A percentile compares a stretch with the other conserved stretches of the same genome.
Conservation (phyloP, 306 rosid species). For the Gastrolobium villosum region DNA sequence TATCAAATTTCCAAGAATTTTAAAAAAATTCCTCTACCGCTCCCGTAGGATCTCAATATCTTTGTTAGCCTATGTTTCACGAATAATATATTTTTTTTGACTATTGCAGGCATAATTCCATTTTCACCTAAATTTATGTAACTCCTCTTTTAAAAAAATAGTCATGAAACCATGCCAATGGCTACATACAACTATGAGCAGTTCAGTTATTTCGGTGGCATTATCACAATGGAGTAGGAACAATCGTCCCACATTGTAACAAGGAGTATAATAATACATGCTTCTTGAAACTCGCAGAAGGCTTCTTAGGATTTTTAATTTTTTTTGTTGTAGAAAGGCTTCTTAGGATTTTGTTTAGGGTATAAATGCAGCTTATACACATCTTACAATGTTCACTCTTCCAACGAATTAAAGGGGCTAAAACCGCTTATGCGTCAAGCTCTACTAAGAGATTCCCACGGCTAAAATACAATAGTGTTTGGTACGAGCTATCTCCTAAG, state of each 20-base stretch:
- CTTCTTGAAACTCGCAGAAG: background rate
- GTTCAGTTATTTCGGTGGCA: background rate
- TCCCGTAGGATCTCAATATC: too few species aligned
- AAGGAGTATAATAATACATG: background rate
- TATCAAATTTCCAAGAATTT: too few species aligned
- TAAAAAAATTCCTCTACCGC: too few species aligned
- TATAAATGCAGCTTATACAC: background rate
- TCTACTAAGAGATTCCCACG: too few species aligned
- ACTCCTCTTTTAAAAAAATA: background rate
- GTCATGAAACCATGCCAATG: constrained; percentile 4
- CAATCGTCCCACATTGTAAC: background rate
- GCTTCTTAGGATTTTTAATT: too few species aligned
- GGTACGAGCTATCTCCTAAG: background rate
- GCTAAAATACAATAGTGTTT: background rate
- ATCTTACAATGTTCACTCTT: background rate
- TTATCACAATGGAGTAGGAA: background rate
- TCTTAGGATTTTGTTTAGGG: background rate
- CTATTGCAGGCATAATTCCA: background rate
- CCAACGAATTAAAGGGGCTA: too few species aligned
- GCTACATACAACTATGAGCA: background rate
- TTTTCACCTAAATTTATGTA: background rate
- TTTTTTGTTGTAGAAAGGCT: too few species aligned
- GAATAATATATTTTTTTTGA: background rate
- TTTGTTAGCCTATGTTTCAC: background rate
- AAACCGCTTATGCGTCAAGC: too few species aligned